Base-by-base conservation (phyloP, 257 asterid genomes). In the Lantana camara region DNA sequence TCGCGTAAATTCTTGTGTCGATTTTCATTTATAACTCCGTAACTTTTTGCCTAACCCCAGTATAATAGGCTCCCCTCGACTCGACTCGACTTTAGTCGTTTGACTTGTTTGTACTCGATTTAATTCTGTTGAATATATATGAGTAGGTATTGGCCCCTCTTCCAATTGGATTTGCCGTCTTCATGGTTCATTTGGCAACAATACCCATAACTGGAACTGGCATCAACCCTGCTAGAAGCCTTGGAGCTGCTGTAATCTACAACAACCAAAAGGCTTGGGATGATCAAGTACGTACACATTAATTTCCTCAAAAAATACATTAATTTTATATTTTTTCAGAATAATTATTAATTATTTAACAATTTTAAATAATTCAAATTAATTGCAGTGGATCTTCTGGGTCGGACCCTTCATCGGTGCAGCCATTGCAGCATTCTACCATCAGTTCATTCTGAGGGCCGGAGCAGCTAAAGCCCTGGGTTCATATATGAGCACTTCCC, bases 371-470 rank as follows among this genome's bases (percentile, higher is more conserved):
- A 37, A 15, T 41, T 41, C 2, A 41, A 38, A 8, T 35, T 35
- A 2, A 0, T 16, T 30, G 8, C 76, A 79, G 81, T 79, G 84
- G 84, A 72, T 79, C 1, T 79, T 71, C 53, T 79, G 81, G 81
- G 77, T 75, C 1, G 84, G 84, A 50, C 84, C 84, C 23, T 75
- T 79, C 63, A 50, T 65, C n/a, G 84, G 84, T 22, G 84, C 84
- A 34, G 79, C 77, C 8, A 57, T 75, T 50, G 84, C 81, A 19
- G 81, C 81, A 4, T 65, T 75, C 29, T 79, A 79, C 62, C 79
- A 72, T 52, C 81, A 72, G 68, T 54, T 79, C 30, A 72, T 79
- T 32, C 23, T 79, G 32, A 71, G 83, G 58, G 80, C 78, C 3
- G 78, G 71, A 17, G 83, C 78, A 15, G 68, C 22, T 35, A 71